Percentiles rank a stretch among this genome's conserved stretches.
Evolutionary conservation across 805 yeast species (phyloP).

Genomic region (fission yeast (Schizosaccharomyces pombe)): DNA sequence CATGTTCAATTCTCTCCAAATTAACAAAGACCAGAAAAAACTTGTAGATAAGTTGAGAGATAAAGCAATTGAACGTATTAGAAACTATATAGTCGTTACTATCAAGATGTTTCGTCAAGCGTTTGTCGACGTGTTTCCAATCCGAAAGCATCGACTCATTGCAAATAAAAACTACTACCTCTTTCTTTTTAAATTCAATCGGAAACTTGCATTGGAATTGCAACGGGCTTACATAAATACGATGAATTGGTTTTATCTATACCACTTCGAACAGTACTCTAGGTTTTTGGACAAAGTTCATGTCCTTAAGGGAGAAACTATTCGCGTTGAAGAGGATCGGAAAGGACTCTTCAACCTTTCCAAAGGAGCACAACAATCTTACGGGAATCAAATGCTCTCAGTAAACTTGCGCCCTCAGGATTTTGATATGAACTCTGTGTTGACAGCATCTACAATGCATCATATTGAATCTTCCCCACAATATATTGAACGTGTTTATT

Average conservation of each 20-base stretch:
- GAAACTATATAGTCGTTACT: constrained; percentile 40
- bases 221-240: constrained; percentile 64
- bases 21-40: neutral
- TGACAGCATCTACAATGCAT: neutral
- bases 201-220: constrained; percentile 45
- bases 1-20: neutral
- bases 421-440: constrained; percentile 3
- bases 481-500: neutral
- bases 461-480: neutral
- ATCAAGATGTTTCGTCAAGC: constrained; percentile 47
- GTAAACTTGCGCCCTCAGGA: constrained; percentile 3
- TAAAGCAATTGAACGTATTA: constrained; percentile 51
- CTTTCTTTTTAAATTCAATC: constrained; percentile 32
- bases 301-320: constrained; percentile 18
- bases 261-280: constrained; percentile 53
- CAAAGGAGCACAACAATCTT: neutral
- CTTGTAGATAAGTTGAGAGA: constrained; percentile 19
- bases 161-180: constrained; percentile 36
- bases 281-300: constrained; percentile 46
- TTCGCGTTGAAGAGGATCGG: neutral
- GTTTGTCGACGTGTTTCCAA: constrained; percentile 43
- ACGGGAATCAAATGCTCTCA: neutral
- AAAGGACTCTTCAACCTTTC: neutral
- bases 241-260: constrained; percentile 78
- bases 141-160: constrained; percentile 39